Evolutionary conservation across 2,329 filamentous ascomycete species (phyloP).

Genomic region (Botrytis paeoniae): DNA sequence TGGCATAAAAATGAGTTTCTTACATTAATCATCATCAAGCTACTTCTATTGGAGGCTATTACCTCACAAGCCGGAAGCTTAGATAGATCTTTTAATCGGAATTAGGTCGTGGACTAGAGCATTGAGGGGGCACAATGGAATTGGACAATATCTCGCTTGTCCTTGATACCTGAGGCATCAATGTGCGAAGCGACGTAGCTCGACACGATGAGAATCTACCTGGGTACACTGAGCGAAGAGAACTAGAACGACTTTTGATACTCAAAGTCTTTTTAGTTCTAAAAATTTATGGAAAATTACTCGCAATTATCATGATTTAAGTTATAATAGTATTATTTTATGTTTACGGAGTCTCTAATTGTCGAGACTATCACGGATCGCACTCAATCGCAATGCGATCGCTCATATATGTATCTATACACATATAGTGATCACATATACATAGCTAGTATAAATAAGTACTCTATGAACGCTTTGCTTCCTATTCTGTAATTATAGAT

Average conservation of each 20-base stretch:
- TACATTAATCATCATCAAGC: neutral
- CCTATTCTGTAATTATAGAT: no score
- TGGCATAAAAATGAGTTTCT: accelerated
- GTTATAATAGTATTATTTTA: neutral
- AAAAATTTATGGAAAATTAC: no score
- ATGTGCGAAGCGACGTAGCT: neutral
- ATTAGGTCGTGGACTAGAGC: neutral
- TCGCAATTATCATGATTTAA: no score
- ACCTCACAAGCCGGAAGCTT: accelerated
- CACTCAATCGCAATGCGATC: no score
- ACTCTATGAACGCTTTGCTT: no score
- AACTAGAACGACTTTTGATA: neutral
- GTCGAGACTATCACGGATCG: no score
- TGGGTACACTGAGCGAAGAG: neutral
- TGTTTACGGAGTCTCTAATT: neutral
- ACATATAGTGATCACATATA: no score
- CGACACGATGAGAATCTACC: neutral
- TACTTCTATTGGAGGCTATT: accelerated
- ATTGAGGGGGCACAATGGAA: neutral
- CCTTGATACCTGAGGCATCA: neutral
- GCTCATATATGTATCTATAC: no score
- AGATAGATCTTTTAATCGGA: neutral
- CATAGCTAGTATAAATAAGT: no score
- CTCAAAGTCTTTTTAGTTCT: no score
- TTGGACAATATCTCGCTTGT: neutral